Evolutionary conservation across 1,284 basidiomycete species (phyloP).

Genomic region (Tylopilus sp.): DNA sequence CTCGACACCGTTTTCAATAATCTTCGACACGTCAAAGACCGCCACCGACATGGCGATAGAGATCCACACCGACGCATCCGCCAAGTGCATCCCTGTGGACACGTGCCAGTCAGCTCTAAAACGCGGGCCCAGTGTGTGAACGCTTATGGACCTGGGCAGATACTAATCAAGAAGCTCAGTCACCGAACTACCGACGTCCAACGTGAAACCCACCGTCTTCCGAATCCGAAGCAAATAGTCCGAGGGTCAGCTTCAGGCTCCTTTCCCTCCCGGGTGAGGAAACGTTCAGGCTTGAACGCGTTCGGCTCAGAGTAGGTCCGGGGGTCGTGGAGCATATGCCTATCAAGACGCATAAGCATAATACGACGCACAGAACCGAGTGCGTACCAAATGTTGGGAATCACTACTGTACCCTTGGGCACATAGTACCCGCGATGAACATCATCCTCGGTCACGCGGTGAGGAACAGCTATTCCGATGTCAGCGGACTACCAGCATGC

Average conservation of each 20-base stretch:
- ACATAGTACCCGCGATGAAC: constrained; percentile 38
- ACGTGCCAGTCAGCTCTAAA: constrained; percentile 4
- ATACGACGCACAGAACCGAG: not conserved
- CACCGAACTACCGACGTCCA: constrained; percentile 1
- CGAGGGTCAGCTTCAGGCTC: constrained; percentile 52
- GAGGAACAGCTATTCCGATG: constrained; percentile 43
- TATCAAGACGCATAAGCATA: constrained; percentile 36
- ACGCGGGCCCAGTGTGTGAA: not conserved
- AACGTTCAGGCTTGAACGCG: constrained; percentile 39
- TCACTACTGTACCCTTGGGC: constrained; percentile 38
- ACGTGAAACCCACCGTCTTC: constrained; percentile 46
- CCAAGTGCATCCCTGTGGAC: constrained; percentile 47
- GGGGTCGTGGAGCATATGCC: constrained; percentile 43
- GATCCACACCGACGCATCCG: constrained; percentile 55
- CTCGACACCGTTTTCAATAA: constrained; percentile 34
- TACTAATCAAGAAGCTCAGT: constrained; percentile 32
- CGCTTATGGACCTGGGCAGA: constrained; percentile 47
- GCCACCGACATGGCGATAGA: constrained; percentile 52
- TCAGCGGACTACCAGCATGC: constrained; percentile 8
- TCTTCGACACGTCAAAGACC: constrained; percentile 41
- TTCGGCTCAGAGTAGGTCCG: constrained; percentile 34
- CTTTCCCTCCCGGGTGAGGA: constrained; percentile 33
- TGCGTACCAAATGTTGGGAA: constrained; percentile 39
- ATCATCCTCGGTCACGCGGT: constrained; percentile 52
- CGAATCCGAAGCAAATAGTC: constrained; percentile 55